Percentiles rank a stretch among this genome's conserved stretches.
Conservation (phyloP, 2,329 filamentous ascomycete species). For the Penicillium rolfsii region DNA sequence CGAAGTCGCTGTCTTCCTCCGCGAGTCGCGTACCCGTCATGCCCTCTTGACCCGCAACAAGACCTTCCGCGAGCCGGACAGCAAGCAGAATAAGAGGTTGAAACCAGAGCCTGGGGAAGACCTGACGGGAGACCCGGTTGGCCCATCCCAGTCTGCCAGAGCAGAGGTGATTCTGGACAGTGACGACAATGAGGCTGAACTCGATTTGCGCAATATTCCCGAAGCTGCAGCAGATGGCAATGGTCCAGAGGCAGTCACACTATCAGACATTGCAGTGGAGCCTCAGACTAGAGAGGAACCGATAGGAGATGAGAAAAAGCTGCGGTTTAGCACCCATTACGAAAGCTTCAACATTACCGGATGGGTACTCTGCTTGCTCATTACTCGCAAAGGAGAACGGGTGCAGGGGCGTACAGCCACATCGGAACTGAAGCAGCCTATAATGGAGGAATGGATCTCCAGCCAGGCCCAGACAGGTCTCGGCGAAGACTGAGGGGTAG, state of each 20-base stretch:
- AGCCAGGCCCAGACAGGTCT: conserved; percentile 62
- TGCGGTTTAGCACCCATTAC: conserved; percentile 82
- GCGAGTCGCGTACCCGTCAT: conserved; percentile 81
- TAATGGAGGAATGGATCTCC: conserved; percentile 86
- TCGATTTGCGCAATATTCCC: conserved; percentile 62
- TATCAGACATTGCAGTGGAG: not conserved
- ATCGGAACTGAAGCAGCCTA: conserved; percentile 58
- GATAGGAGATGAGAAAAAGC: conserved; percentile 78
- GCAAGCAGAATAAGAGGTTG: not conserved
- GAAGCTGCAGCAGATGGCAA: conserved; percentile 48
- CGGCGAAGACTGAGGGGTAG: conserved; percentile 39
- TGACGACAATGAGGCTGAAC: conserved; percentile 58
- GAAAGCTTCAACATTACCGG: conserved; percentile 97
- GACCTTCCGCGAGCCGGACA: conserved; percentile 62
- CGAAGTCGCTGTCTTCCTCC: conserved; percentile 91
- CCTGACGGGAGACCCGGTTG: not conserved
- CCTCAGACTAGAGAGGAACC: not conserved
- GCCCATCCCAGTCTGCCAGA: conserved; percentile 27
- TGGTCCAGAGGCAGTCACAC: not conserved
- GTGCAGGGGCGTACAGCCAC: conserved; percentile 39
- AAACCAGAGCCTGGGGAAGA: conserved; percentile 33
- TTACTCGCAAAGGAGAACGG: conserved; percentile 69
- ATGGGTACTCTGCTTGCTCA: conserved; percentile 85
- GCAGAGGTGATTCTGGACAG: conserved; percentile 61
- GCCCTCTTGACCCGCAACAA: conserved; percentile 86